Conservation (phyloP, 768 basidiomycete species). For the Tubosaeta brunneosetosa region DNA sequence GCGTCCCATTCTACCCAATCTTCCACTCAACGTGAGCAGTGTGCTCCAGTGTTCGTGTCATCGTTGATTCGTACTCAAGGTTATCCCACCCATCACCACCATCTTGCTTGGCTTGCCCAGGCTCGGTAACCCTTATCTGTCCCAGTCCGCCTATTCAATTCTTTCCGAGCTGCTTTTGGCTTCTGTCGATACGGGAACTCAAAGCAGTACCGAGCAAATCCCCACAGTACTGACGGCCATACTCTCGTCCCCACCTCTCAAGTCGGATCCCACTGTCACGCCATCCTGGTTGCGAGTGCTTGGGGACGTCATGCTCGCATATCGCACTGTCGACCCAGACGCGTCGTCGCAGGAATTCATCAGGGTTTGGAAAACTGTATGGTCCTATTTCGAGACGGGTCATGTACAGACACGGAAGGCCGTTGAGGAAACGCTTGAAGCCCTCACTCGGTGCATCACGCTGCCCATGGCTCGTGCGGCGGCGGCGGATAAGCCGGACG, state of each 20-base stretch:
- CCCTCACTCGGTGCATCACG: constrained; percentile 68
- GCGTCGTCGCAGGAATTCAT: constrained; percentile 51
- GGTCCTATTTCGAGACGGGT: constrained; percentile 73
- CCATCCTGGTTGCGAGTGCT: constrained; percentile 79
- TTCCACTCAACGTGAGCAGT: constrained; percentile 65
- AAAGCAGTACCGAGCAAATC: constrained; percentile 49
- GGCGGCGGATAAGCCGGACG: constrained; percentile 39
- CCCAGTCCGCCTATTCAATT: constrained; percentile 82
- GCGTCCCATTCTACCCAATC: constrained; percentile 52
- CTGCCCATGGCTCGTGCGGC: constrained; percentile 54
- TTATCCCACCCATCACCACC: constrained; percentile 63
- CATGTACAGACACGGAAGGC: constrained; percentile 59
- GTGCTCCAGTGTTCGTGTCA: constrained; percentile 4
- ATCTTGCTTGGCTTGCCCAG: constrained; percentile 79
- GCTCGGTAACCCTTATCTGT: constrained; percentile 83
- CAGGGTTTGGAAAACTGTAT: constrained; percentile 69
- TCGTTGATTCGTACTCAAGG: constrained; percentile 41
- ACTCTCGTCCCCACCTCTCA: constrained; percentile 63
- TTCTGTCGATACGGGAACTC: constrained; percentile 46
- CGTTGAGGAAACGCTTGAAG: constrained; percentile 56
- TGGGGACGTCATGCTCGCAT: constrained; percentile 68
- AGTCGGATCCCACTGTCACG: constrained; percentile 60
- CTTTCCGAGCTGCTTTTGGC: constrained; percentile 74
- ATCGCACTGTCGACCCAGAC: constrained; percentile 45
- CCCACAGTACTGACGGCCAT: constrained; percentile 61